Base-by-base conservation (phyloP, 169 alveolate genomes). In the Haemoproteus tartakovskyi region DNA sequence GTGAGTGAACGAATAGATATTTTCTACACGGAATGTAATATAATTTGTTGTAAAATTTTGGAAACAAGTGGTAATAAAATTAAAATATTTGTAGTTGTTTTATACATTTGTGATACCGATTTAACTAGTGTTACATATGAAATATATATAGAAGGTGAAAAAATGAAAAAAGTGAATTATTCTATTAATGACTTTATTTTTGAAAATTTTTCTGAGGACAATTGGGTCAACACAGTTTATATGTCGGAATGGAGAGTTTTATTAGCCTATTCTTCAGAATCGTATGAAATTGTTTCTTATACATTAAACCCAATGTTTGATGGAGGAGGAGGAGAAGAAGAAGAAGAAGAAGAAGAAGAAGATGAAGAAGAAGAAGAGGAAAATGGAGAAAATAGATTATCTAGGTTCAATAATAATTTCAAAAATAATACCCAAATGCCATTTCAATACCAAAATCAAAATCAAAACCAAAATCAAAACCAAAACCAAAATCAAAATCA, bases 161-260 rank as follows among this genome's bases (percentile, higher is more conserved):
- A 74, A 74, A 74, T 74, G 21, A 74, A 33, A 48, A 45, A 43
- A 56, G 78, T 74, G 1, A 74, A 57, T 19, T 74, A 74, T 37
- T 74, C 84, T 14, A 41, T 48, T 2, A 74, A 74, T 74, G 84
- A 74, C 45, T 74, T 50, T 57, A 46, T 56, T 74, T 74, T 74
- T 60, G 78, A 74, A 43, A 47, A 57, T 27, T 56, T 12, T 74
- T 45, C 33, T 21, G 22, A 74, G 22, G 36, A 18, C 0, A 52
- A 5, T 29, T 74, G 29, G 54, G 26, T 74, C 12, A 54, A 57
- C 54, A 38, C 52, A 19, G 27, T 37, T 18, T 74, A 74, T 60
- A 74, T 74, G 46, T 57, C 41, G 37, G 84, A 74, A 19, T 74
- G 84, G 84, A 33, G 57, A 46, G 30, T 60, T 22, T 12, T 74